These are phyloP conservation scores for Fusarium nelsonii DNA, from an alignment of 2,329 filamentous ascomycete species.

Conservation along the genomic window DNA sequence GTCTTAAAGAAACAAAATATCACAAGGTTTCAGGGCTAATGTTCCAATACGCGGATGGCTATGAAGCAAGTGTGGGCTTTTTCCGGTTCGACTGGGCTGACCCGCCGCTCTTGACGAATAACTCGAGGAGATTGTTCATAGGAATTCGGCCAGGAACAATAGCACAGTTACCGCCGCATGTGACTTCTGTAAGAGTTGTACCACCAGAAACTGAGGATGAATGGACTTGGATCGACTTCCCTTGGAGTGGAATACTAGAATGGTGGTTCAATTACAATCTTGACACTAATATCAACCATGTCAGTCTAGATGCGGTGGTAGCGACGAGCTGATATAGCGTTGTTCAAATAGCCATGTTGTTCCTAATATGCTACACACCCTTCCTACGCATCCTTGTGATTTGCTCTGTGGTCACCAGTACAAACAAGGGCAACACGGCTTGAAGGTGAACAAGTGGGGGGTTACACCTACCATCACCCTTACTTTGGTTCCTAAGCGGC, in stretches of 20 bases:
- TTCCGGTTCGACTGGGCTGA: slow-evolving; percentile 11
- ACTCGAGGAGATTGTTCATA: background rate
- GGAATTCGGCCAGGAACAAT: background rate
- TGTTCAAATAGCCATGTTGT: too few relatives aligned
- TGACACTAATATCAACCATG: slow-evolving; percentile 5
- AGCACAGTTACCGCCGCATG: background rate
- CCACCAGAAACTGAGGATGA: background rate
- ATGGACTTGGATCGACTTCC: background rate
- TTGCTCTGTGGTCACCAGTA: too few relatives aligned
- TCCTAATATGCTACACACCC: too few relatives aligned
- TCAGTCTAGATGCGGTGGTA: background rate
- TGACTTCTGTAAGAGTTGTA: fast-evolving
- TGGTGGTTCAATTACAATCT: slow-evolving; percentile 26
- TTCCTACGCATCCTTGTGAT: too few relatives aligned
- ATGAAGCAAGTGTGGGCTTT: slow-evolving; percentile 12
- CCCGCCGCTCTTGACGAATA: background rate
- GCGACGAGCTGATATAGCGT: too few relatives aligned
- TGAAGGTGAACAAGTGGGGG: too few relatives aligned
- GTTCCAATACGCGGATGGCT: background rate
- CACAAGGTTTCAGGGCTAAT: slow-evolving; percentile 5
- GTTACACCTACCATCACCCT: too few relatives aligned
- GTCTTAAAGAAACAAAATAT: background rate
- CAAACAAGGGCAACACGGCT: too few relatives aligned
- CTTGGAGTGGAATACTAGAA: slow-evolving; percentile 17
- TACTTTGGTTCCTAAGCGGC: too few relatives aligned